Percentiles rank a stretch among this genome's conserved stretches.
Conservation (phyloP, 2,329 filamentous ascomycete species). For the Calonectria hawksworthii region DNA sequence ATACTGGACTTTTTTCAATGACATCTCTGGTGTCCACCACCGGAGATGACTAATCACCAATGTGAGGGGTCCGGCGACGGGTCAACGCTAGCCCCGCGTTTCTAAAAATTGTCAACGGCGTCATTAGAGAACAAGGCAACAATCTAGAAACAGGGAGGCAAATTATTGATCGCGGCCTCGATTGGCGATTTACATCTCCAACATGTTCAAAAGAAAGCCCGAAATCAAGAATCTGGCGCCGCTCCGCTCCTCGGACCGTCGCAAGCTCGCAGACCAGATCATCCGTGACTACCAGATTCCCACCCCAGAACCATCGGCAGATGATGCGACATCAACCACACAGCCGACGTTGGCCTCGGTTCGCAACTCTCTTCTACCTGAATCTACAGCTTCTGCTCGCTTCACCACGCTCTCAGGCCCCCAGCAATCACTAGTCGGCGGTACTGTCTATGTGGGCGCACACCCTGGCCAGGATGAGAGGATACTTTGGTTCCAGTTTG, state of each 20-base stretch:
- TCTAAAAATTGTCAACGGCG: not conserved
- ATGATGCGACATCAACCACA: slow-evolving; percentile 33
- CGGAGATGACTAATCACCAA: not conserved
- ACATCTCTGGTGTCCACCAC: no score
- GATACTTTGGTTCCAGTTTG: slow-evolving; percentile 41
- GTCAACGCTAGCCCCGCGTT: not conserved
- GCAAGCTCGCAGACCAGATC: slow-evolving; percentile 41
- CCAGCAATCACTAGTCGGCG: slow-evolving; percentile 11
- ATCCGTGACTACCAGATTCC: slow-evolving; percentile 41
- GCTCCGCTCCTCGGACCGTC: slow-evolving; percentile 40
- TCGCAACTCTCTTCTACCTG: slow-evolving; percentile 40
- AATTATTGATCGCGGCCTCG: not conserved
- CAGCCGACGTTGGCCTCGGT: slow-evolving; percentile 30
- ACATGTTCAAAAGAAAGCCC: slow-evolving; percentile 41
- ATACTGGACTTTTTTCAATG: not conserved
- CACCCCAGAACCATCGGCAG: slow-evolving; percentile 24
- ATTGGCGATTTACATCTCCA: not conserved
- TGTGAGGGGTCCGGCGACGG: not conserved
- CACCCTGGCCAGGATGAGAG: slow-evolving; percentile 37
- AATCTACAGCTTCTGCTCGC: slow-evolving; percentile 39
- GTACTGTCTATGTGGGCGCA: slow-evolving; percentile 39
- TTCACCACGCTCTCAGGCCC: slow-evolving; percentile 38
- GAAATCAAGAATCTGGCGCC: slow-evolving; percentile 42
- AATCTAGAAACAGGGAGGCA: no score
- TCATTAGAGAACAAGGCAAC: not conserved